Base-by-base conservation (phyloP, 345 rosid genomes). In the Eucalyptus tenuipes region DNA sequence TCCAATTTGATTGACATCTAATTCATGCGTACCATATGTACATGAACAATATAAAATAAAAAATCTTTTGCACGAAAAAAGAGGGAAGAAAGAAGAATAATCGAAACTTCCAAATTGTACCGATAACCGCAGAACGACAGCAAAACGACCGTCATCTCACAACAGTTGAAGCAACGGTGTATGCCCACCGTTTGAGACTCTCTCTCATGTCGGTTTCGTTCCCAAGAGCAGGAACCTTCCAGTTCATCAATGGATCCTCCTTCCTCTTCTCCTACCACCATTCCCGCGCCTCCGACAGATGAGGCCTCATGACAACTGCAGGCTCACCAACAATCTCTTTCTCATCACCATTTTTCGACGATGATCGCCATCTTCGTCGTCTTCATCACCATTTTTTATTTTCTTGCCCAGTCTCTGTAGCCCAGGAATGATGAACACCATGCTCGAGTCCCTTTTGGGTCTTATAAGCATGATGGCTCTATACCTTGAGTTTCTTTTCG, bases 201-300 rank as follows among this genome's bases (percentile, higher is more conserved):
- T 95, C 93, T 89, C 94, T 97, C 90, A 97, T 91, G 89, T 91
- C 94, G 49, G 87, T 89, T 88, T 97, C 97, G 85, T 50, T 50
- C 22, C 49, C 55, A 50, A 50, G 55, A 50, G 55, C 22, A 17
- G 22, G 55, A 50, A 94, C 89, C 91, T 91, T 92, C 95, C 95
- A 95, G n/a, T 50, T 50, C 55, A 50, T 50, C 22, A 50, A 50
- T 6, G 22, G 55, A 50, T 50, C 55, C 55, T 50, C 68, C 88
- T 47, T 47, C 53, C 84, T 66, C 64, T 92, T 44, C 52, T 87
- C 90, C 15, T 92, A 93, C 87, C 52, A 79, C 89, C 52, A 91
- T 17, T 92, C 95, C 99, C 99, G 95, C 16, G 96, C 96, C 92
- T 96, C 97, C 11, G 96, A 96, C 22, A 97, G 92, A 89, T 97